Evolutionary conservation across 306 rosid genomes (phyloP).

Genomic region (Myrica gale): DNA sequence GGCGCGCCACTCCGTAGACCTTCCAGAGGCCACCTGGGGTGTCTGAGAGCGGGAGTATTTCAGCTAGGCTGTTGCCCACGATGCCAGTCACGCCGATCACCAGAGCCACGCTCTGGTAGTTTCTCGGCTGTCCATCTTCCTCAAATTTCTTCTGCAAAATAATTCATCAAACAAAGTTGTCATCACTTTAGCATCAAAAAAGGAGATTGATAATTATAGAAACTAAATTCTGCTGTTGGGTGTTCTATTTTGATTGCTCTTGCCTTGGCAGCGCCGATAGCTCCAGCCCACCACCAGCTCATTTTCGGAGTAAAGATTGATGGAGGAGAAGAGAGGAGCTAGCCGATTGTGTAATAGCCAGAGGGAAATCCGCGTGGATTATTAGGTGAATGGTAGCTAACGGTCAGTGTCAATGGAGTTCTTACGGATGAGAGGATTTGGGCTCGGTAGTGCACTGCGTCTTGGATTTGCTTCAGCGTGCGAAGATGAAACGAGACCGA

Average conservation of each 20-base stretch:
- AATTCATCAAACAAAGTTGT: not conserved
- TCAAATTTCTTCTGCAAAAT: slow-evolving; percentile 52
- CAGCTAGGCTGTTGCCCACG: slow-evolving; percentile 81
- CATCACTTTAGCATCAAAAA: not conserved
- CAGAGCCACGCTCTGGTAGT: slow-evolving; percentile 47
- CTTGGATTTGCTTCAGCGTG: not conserved
- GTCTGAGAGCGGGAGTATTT: slow-evolving; percentile 67
- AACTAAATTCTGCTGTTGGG: not conserved
- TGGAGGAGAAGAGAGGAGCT: not conserved
- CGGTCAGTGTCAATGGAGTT: not conserved
- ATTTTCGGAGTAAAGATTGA: slow-evolving; percentile 6
- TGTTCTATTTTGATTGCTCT: not conserved
- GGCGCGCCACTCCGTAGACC: slow-evolving; percentile 74
- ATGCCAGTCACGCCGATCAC: slow-evolving; percentile 71
- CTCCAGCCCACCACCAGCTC: slow-evolving; percentile 75
- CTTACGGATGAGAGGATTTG: not conserved
- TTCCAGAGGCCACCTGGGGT: slow-evolving; percentile 88
- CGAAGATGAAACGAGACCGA: not conserved
- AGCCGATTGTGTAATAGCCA: not conserved
- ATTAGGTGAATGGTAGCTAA: slow-evolving; percentile 1
- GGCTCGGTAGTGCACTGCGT: not conserved
- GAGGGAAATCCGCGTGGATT: not conserved
- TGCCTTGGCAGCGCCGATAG: slow-evolving; percentile 54
- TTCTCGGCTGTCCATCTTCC: slow-evolving; percentile 49
- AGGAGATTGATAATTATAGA: not conserved